Base-by-base conservation (phyloP, 2,329 filamentous ascomycete species). In the Aureobasidium sp. region DNA sequence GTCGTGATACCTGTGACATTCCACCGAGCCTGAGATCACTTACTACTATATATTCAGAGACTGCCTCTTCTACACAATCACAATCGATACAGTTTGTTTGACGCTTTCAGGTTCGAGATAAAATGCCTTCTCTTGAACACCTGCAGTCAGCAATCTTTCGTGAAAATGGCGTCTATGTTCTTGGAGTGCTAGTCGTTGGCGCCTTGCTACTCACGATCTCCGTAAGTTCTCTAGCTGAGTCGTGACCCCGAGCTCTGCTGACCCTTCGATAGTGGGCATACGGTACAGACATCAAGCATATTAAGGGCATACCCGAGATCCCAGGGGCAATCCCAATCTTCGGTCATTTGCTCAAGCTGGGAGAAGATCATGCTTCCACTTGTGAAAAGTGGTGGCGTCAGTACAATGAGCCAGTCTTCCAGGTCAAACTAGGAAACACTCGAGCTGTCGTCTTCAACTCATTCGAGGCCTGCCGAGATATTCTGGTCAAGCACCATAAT, bases 391-490 rank as follows among this genome's bases (percentile, higher is more conserved):
- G 78, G 77, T 79, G 76, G 75, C 72, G 71, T 17, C 70, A 79
- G 68, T 80, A 81, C 66, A 72, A 74, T 5, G 68, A 76, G 11
- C 78, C 78, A 1, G 75, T 80, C 51, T 82, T 80, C 67, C 80
- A 82, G 63, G 78, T 88, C 58, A 74, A 76, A 15, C 74, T 83
- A 1, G 80, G 80, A 12, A 82, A 82, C 65, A 82, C 77, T 0
- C 71, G 80, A 17, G 79, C 80, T 0, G 79, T 82, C 0, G 79
- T 82, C 0, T 74, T 82, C 47, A 83, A 80, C 68, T 80, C 78
- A 0, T 83, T 82, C 60, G 77, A 78, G 1, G 80, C 80, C 65
- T 80, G 78, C 69, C 78, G 76, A 65, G 78, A 77, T 51, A 81
- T 82, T 69, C 72, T 82, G 1, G 70, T 82, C 4, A 76, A 74